Evolutionary conservation across 2,329 filamentous ascomycete genomes (phyloP).

Genomic region (Colletotrichum chrysophilum): DNA sequence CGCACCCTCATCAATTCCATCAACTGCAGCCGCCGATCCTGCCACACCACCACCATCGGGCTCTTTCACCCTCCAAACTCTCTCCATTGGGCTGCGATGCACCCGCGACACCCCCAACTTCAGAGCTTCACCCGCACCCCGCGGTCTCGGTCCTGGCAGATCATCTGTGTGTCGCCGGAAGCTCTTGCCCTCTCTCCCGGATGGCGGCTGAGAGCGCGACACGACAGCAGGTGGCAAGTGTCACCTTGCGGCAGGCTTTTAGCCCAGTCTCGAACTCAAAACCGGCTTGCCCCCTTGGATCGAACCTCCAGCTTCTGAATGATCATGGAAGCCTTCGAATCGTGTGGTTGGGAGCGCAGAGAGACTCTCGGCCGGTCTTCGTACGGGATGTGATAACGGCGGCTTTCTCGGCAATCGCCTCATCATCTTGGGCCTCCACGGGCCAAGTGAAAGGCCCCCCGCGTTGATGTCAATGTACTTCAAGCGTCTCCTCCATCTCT

Average conservation of each 20-base stretch:
- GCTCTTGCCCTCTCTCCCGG: background rate
- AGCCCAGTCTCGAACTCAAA: background rate
- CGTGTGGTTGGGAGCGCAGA: background rate
- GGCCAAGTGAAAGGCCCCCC: background rate
- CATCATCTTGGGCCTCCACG: background rate
- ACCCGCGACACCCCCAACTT: background rate
- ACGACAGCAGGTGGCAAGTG: slow-evolving; percentile 16
- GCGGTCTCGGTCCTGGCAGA: slow-evolving; percentile 1
- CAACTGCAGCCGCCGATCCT: slow-evolving; percentile 18
- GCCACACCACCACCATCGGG: slow-evolving; percentile 16
- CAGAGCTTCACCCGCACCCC: background rate
- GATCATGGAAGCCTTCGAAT: background rate
- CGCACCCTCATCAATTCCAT: slow-evolving; percentile 3
- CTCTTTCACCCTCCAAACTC: background rate
- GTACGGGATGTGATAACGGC: background rate
- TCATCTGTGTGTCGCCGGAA: background rate
- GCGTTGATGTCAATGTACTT: background rate
- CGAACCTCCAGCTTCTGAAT: background rate
- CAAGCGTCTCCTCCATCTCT: background rate
- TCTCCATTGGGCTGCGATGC: slow-evolving; percentile 17
- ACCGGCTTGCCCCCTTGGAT: background rate
- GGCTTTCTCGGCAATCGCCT: slow-evolving; percentile 6
- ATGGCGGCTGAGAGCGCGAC: slow-evolving; percentile 3
- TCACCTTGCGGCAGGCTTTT: background rate
- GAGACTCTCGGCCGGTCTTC: background rate